These are phyloP conservation scores for Termitomyces bulborhizus DNA, from an alignment of 768 basidiomycete species.

Conservation along the genomic window DNA sequence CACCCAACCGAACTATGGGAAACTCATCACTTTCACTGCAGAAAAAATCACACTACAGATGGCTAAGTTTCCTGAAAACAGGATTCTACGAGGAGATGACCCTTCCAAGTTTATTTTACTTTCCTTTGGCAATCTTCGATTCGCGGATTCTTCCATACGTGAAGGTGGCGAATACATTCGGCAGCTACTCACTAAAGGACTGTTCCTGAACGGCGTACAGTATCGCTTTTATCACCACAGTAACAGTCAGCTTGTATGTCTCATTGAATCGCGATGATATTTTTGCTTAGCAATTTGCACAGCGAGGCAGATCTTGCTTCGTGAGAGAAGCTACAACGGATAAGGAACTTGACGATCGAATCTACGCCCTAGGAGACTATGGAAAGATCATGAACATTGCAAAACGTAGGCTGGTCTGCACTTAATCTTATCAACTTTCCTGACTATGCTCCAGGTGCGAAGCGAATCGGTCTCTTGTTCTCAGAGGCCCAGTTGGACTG, in stretches of 20 bases:
- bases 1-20: conserved; percentile 31
- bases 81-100: conserved; percentile 54
- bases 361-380: conserved; percentile 56
- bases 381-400: conserved; percentile 55
- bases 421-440: not conserved
- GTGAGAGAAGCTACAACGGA: conserved; percentile 49
- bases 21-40: conserved; percentile 43
- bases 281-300: not conserved
- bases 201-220: conserved; percentile 51
- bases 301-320: conserved; percentile 63
- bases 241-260: conserved; percentile 54
- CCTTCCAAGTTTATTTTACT: conserved; percentile 47
- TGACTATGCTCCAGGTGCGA: conserved; percentile 40
- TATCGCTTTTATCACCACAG: conserved; percentile 71
- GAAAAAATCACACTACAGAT: conserved; percentile 47
- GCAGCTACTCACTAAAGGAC: conserved; percentile 46
- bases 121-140: conserved; percentile 48
- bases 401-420: conserved; percentile 40
- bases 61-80: conserved; percentile 46
- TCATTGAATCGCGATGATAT: not conserved
- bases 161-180: conserved; percentile 50
- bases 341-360: conserved; percentile 48
- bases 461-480: conserved; percentile 63
- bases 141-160: conserved; percentile 44
- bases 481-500: conserved; percentile 59